phyloP scores from a whole-genome alignment of 208 protist species.

The Tritrichomonas musculus region DNA sequence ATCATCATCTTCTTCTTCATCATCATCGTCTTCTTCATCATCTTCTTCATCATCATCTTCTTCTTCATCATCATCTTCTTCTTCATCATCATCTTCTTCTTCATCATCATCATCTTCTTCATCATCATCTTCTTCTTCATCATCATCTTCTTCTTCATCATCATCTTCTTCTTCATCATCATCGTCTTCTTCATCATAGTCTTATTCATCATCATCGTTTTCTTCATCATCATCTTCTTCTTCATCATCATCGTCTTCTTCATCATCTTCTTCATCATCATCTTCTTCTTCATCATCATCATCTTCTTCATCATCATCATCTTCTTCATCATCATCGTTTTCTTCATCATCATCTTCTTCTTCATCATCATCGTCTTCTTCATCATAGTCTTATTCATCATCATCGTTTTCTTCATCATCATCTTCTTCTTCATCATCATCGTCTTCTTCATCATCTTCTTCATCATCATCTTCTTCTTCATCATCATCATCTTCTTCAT shows the following conservation, averaged over 20 bases:
- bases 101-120: background rate
- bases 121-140: background rate
- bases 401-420: background rate
- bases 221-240: slow-evolving; percentile 10
- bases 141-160: background rate
- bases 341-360: no score
- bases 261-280: no score
- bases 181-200: no score
- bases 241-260: no score
- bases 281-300: background rate
- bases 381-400: no score
- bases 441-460: no score
- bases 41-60: slow-evolving; percentile 30
- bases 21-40: no score
- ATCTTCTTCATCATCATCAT: background rate
- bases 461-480: background rate
- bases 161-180: no score
- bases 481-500: background rate
- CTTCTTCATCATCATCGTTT: no score
- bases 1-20: background rate
- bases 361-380: no score
- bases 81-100: background rate
- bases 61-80: background rate
- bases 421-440: no score
- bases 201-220: no score